Evolutionary conservation across 108 stramenopile species (phyloP).

Genomic region (Cyclostephanos invisitatus): DNA sequence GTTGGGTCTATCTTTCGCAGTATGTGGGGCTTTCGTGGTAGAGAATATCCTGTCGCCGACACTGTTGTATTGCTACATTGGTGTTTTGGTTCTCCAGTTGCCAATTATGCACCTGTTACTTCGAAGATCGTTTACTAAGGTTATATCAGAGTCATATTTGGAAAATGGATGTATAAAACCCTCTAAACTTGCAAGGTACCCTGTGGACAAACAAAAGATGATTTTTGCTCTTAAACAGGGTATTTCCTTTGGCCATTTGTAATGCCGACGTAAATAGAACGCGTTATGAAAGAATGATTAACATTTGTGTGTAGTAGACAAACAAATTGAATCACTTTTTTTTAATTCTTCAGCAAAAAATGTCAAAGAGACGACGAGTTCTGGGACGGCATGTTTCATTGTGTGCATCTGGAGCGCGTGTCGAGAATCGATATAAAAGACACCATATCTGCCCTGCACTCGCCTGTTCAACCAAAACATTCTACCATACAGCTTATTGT

Average conservation of each 20-base stretch:
- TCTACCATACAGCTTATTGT: no score
- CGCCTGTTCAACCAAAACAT: no score
- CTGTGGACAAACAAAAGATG: conserved; percentile 7
- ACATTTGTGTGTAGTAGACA: no score
- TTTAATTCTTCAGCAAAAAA: no score
- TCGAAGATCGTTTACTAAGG: conserved; percentile 1
- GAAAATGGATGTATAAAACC: neutral
- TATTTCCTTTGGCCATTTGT: neutral
- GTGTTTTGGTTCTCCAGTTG: conserved; percentile 1
- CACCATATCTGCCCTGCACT: no score
- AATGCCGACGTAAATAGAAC: neutral
- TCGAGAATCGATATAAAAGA: no score
- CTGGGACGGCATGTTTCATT: no score
- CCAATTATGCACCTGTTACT: neutral
- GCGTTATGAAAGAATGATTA: neutral
- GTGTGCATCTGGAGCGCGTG: no score
- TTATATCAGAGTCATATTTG: neutral
- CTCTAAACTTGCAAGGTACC: neutral
- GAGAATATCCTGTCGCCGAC: neutral
- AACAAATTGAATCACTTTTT: no score
- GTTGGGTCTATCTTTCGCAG: neutral
- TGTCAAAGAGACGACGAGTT: no score
- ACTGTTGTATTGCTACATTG: neutral
- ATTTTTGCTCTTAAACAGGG: neutral
- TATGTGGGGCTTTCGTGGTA: conserved; percentile 1